These are phyloP conservation scores for Venturia oleaginea DNA, from an alignment of 2,329 filamentous ascomycete species.

Conservation along the genomic window DNA sequence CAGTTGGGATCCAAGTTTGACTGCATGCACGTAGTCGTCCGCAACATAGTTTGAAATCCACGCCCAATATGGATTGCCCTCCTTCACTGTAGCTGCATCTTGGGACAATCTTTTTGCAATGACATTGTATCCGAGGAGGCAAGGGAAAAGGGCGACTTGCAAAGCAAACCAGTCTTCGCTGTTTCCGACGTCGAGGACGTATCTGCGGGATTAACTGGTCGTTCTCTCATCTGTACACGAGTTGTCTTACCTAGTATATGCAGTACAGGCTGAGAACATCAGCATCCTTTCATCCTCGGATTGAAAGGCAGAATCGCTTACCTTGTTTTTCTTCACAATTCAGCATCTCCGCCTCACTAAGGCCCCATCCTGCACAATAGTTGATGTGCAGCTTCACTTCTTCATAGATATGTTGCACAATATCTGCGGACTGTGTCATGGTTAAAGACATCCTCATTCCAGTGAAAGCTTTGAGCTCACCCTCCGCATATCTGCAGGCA, in stretches of 20 bases:
- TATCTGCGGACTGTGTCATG: conserved; percentile 48
- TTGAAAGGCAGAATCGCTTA: conserved; percentile 25
- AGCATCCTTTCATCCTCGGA: background rate
- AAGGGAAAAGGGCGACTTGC: conserved; percentile 76
- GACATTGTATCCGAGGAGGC: conserved; percentile 78
- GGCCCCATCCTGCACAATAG: conserved; percentile 74
- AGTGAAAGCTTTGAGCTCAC: conserved; percentile 35
- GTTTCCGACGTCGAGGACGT: conserved; percentile 80
- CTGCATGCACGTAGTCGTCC: conserved; percentile 67
- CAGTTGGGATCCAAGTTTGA: conserved; percentile 59
- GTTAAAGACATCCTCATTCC: background rate
- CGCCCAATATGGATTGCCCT: conserved; percentile 70
- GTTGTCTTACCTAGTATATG: conserved; percentile 51
- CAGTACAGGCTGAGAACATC: conserved; percentile 53
- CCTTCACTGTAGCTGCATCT: conserved; percentile 49
- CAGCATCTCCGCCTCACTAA: conserved; percentile 65
- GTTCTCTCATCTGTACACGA: background rate
- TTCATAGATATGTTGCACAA: conserved; percentile 65
- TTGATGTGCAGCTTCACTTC: conserved; percentile 75
- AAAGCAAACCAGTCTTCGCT: conserved; percentile 82
- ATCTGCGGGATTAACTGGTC: conserved; percentile 37
- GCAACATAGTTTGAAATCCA: conserved; percentile 89
- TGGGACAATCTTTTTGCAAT: conserved; percentile 63
- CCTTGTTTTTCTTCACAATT: conserved; percentile 65
- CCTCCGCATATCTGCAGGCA: conserved; percentile 60